Conservation (phyloP, 1,284 basidiomycete genomes). For the Ceratobasidium sp. region DNA sequence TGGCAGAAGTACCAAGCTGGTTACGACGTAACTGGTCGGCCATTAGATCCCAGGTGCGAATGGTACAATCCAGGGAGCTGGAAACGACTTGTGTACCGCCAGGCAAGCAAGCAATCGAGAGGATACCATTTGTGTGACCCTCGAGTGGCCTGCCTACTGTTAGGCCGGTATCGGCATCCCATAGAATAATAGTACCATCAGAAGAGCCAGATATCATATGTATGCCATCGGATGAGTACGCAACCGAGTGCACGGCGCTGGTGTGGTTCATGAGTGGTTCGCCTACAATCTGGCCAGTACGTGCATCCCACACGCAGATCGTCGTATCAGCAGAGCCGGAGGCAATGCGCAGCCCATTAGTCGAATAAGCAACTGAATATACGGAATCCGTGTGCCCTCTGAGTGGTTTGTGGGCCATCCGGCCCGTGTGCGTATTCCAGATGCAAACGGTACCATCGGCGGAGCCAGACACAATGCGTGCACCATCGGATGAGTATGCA, state of each 20-base stretch:
- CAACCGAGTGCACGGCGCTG: background rate
- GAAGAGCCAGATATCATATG: constrained; percentile 24
- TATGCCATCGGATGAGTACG: constrained; percentile 40
- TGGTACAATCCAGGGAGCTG: background rate
- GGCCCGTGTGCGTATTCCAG: background rate
- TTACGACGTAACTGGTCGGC: too few relatives aligned
- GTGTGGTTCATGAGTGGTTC: background rate
- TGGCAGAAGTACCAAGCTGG: too few relatives aligned
- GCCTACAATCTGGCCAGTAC: background rate
- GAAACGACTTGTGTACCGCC: constrained; percentile 1
- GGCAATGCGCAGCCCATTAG: background rate
- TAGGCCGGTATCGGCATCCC: background rate
- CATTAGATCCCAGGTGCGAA: too few relatives aligned
- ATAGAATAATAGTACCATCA: constrained; percentile 27
- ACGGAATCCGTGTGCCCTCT: background rate
- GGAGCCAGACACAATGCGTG: background rate
- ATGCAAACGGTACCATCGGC: background rate
- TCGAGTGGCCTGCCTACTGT: background rate
- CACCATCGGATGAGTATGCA: background rate
- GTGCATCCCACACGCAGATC: constrained; percentile 3
- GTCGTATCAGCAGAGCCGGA: constrained; percentile 9
- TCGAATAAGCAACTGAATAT: background rate
- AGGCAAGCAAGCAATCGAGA: constrained; percentile 13
- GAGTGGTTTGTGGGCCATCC: background rate
- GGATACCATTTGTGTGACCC: background rate